Conservation (phyloP, 1,284 basidiomycete genomes). For the Cutaneotrichosporon arboriforme region DNA sequence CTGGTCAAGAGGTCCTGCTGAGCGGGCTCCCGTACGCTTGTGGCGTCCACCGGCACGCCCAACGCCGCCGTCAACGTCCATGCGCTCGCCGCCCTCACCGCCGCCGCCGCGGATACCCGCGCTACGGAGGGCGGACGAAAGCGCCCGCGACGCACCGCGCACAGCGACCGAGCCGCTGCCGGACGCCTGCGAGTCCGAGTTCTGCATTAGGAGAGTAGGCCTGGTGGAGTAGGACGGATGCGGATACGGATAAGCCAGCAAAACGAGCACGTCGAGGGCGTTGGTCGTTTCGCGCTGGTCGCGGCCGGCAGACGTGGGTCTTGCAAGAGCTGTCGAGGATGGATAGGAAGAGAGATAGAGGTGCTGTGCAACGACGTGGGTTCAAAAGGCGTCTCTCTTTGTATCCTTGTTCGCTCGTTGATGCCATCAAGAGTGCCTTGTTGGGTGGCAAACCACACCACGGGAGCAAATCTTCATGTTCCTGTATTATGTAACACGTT, state of each 20-base stretch:
- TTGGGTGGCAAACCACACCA: constrained; percentile 5
- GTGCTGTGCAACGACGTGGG: no score
- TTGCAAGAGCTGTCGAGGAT: no score
- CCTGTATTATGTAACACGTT: neutral
- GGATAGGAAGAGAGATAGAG: no score
- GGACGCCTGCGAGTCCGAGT: neutral
- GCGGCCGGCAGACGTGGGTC: no score
- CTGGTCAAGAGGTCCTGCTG: constrained; percentile 35
- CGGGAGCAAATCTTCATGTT: neutral
- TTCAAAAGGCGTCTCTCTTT: no score
- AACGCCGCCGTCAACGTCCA: constrained; percentile 35
- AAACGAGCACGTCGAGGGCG: no score
- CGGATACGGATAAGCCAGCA: no score
- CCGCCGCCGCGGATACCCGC: constrained; percentile 29
- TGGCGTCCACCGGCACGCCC: constrained; percentile 22
- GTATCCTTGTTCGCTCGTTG: no score
- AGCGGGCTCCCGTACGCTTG: constrained; percentile 16
- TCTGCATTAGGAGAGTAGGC: no score
- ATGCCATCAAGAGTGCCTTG: no score
- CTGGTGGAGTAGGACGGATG: no score
- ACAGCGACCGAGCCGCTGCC: neutral
- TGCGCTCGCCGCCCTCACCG: constrained; percentile 12
- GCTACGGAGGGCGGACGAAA: constrained; percentile 26
- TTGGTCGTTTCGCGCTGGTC: no score
- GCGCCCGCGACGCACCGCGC: constrained; percentile 8